These are phyloP conservation scores for Vaccinium myrtillus DNA, from an alignment of 148 eudicot genomes.

Conservation along the genomic window DNA sequence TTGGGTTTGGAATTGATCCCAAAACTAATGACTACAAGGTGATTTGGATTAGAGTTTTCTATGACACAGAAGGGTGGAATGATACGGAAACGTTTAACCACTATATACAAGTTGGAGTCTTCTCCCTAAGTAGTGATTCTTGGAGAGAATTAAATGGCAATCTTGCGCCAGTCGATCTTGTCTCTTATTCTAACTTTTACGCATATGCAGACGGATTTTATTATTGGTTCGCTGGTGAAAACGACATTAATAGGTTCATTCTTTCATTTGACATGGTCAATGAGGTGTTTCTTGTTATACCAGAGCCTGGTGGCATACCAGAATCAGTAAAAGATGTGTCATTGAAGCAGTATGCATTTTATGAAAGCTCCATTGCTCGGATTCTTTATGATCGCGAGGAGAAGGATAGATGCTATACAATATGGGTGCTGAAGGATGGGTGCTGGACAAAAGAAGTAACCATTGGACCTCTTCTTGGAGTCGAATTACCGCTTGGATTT, in stretches of 20 bases:
- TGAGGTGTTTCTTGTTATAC: not conserved
- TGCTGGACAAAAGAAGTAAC: not conserved
- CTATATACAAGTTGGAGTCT: not conserved
- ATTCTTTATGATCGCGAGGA: not conserved
- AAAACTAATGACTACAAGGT: slow-evolving; percentile 2
- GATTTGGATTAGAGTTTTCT: not conserved
- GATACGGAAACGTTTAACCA: not conserved
- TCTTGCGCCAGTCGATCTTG: not conserved
- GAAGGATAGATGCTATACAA: not conserved
- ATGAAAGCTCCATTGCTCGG: not conserved
- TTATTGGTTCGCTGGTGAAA: not conserved
- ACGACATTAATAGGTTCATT: not conserved
- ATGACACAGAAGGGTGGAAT: not conserved
- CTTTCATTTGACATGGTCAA: not conserved
- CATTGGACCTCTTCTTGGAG: not conserved
- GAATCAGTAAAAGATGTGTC: not conserved
- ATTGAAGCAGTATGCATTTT: not conserved
- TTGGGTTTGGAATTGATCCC: slow-evolving; percentile 2
- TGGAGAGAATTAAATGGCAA: not conserved
- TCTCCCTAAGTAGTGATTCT: not conserved
- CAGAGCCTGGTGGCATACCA: not conserved
- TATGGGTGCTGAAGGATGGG: slow-evolving; percentile 9
- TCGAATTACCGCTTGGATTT: not conserved
- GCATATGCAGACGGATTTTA: not conserved
- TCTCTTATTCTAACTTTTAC: not conserved